phyloP scores from a whole-genome alignment of 2,329 filamentous ascomycete species.

The Colletotrichum paranaense region DNA sequence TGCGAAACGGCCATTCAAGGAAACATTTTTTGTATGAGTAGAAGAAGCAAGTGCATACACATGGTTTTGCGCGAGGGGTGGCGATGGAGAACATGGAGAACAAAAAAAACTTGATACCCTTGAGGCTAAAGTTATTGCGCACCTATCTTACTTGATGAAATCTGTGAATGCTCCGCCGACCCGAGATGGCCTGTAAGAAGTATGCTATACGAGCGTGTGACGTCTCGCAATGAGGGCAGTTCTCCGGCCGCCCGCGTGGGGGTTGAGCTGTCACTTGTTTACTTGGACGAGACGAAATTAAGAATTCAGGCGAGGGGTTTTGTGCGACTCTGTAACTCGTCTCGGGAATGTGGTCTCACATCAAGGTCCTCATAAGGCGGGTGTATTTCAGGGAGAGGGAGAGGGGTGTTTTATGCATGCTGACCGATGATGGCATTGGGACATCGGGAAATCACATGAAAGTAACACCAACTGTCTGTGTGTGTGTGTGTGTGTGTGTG shows the following conservation, averaged over 20 bases:
- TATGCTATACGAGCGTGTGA: not conserved
- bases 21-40: constrained; percentile 29
- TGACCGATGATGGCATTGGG: not conserved
- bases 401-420: not conserved
- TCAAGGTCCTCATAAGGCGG: too few species aligned
- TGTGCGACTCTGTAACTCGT: not conserved
- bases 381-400: too few species aligned
- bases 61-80: constrained; percentile 2
- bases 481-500: too few species aligned
- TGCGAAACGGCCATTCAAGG: constrained; percentile 16
- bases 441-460: constrained; percentile 3
- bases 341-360: not conserved
- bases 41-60: constrained; percentile 2
- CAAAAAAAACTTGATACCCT: constrained; percentile 29
- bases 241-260: constrained; percentile 24
- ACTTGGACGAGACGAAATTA: not conserved
- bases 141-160: not conserved
- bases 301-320: too few species aligned
- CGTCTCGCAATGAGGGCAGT: not conserved
- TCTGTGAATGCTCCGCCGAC: not conserved
- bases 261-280: constrained; percentile 11
- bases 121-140: not conserved
- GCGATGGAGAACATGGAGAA: constrained; percentile 17
- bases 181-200: not conserved
- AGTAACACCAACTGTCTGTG: too few species aligned